Evolutionary conservation across 495 filamentous ascomycete genomes (phyloP).

Genomic region (Lasiosphaeria miniovina): DNA sequence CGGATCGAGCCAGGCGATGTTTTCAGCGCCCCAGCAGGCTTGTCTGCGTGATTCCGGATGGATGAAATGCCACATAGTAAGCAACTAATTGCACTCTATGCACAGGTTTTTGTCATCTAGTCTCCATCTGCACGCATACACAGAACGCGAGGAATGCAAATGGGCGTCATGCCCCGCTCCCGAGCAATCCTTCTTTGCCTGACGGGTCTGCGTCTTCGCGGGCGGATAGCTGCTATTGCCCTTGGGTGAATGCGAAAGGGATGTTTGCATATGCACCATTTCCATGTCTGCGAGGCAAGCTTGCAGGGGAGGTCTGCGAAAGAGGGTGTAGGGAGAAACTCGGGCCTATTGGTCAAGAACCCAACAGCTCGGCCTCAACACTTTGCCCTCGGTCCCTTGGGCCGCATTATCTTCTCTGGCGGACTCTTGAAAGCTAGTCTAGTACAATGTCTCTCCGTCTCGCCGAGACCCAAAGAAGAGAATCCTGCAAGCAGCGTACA

Average conservation of each 20-base stretch:
- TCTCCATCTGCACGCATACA: background rate
- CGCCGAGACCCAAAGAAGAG: background rate
- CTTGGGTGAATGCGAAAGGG: constrained; percentile 11
- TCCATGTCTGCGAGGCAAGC: constrained; percentile 22
- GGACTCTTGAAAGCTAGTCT: too few relatives aligned
- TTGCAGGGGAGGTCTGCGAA: constrained; percentile 19
- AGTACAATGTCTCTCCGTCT: background rate
- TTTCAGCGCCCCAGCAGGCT: too few relatives aligned
- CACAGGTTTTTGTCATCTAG: constrained; percentile 14
- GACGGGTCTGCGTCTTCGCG: constrained; percentile 15
- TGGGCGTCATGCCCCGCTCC: constrained; percentile 14
- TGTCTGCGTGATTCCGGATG: too few relatives aligned
- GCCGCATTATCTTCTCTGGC: background rate
- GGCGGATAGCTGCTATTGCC: constrained; percentile 18
- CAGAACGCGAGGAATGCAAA: background rate
- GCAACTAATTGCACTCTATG: background rate
- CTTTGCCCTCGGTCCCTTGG: background rate
- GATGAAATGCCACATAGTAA: background rate
- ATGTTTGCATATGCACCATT: constrained; percentile 23
- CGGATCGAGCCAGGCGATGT: background rate
- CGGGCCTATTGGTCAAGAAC: constrained; percentile 23
- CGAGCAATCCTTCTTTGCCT: constrained; percentile 16
- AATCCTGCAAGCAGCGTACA: background rate
- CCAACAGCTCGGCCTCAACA: constrained; percentile 2
- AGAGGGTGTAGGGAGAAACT: constrained; percentile 22